Evolutionary conservation across 2,329 filamentous ascomycete species (phyloP).

Genomic region (Colletotrichum aenigma): DNA sequence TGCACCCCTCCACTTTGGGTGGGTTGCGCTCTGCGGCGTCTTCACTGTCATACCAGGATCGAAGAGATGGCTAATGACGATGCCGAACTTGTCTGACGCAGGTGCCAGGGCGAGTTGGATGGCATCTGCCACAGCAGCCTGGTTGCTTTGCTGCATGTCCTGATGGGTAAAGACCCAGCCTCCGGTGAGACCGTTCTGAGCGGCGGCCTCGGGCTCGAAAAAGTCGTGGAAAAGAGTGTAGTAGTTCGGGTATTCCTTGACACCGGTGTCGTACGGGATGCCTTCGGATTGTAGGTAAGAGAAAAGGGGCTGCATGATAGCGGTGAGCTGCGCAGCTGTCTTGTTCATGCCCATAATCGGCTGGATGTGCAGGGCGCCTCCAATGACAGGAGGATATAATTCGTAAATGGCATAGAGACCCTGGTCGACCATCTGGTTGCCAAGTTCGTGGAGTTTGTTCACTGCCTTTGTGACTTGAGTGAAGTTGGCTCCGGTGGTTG

Average conservation of each 20-base stretch:
- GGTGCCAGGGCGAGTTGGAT: background rate
- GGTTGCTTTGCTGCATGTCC: constrained; percentile 11
- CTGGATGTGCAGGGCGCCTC: constrained; percentile 19
- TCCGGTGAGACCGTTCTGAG: constrained; percentile 21
- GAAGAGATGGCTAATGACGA: constrained; percentile 18
- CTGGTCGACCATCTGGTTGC: constrained; percentile 16
- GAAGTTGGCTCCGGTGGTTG: constrained; percentile 5
- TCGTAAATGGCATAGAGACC: constrained; percentile 20
- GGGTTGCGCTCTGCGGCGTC: constrained; percentile 12
- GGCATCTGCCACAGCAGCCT: constrained; percentile 2
- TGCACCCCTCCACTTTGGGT: constrained; percentile 14
- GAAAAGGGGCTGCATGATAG: constrained; percentile 10
- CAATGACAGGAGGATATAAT: constrained; percentile 2
- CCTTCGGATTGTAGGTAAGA: constrained; percentile 7
- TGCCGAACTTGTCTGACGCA: background rate
- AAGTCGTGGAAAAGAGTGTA: constrained; percentile 18
- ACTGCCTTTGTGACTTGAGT: constrained; percentile 7
- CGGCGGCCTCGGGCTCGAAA: constrained; percentile 16
- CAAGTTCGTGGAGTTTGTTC: constrained; percentile 12
- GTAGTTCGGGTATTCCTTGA: constrained; percentile 11
- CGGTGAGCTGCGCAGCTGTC: constrained; percentile 6
- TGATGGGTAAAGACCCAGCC: constrained; percentile 21
- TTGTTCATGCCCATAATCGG: constrained; percentile 23
- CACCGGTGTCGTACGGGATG: constrained; percentile 8
- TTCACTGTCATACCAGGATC: background rate